phyloP scores from a whole-genome alignment of 1,139 yeast genomes.

The Hemisphaericaspora xylofermentans region DNA sequence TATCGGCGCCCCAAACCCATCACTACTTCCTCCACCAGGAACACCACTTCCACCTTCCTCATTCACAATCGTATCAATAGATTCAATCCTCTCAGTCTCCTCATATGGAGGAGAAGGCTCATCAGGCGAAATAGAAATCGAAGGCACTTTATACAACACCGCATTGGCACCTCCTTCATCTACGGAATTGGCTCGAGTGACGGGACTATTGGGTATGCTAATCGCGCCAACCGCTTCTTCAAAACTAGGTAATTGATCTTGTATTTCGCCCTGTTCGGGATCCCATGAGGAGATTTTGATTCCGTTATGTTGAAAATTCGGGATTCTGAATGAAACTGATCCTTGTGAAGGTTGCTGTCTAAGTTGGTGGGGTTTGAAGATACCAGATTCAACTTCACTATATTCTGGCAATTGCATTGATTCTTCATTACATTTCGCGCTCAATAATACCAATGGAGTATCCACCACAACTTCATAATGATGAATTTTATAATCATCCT shows the following conservation, averaged over 20 bases:
- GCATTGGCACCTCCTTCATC: constrained; percentile 23
- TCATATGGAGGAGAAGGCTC: constrained; percentile 43
- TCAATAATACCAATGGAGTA: constrained; percentile 73
- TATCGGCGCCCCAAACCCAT: neutral
- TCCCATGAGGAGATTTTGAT: constrained; percentile 37
- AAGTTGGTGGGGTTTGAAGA: neutral
- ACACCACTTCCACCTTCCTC: too few relatives aligned
- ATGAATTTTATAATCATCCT: constrained; percentile 58
- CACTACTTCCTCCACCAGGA: neutral
- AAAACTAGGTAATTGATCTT: constrained; percentile 52
- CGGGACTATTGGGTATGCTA: constrained; percentile 25
- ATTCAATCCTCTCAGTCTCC: constrained; percentile 6
- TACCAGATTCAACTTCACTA: constrained; percentile 24
- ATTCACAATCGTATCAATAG: constrained; percentile 27
- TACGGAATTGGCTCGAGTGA: constrained; percentile 35
- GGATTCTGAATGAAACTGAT: constrained; percentile 32
- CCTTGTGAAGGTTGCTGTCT: constrained; percentile 7
- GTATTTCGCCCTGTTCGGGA: constrained; percentile 12
- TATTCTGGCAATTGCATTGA: constrained; percentile 74
- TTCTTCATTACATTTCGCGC: constrained; percentile 68
- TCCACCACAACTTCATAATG: constrained; percentile 90
- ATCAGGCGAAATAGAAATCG: constrained; percentile 22
- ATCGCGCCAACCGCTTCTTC: constrained; percentile 51
- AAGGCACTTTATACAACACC: constrained; percentile 34
- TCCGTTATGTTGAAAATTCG: constrained; percentile 36